phyloP scores from a whole-genome alignment of 176 grass and related monocot species.

The Alopecurus myosuroides region DNA sequence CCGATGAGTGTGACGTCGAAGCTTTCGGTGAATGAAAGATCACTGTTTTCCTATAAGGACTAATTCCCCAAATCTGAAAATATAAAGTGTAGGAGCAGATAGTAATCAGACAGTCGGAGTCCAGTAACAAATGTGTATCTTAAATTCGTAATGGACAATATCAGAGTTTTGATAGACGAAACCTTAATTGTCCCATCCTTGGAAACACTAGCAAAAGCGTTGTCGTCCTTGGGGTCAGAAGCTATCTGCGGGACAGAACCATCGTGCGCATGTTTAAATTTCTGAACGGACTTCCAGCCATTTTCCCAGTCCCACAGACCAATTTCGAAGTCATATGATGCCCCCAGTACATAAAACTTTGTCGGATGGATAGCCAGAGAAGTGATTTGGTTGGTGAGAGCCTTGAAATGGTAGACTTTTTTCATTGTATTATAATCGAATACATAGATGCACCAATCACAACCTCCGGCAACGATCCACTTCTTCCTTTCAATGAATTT shows the following conservation, averaged over 20 bases:
- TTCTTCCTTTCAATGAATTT: slow-evolving; percentile 57
- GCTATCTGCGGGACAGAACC: not conserved
- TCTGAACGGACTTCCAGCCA: not conserved
- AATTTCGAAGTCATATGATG: not conserved
- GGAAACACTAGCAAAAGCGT: not conserved
- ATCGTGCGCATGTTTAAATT: not conserved
- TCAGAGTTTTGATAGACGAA: not conserved
- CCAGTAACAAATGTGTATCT: not conserved
- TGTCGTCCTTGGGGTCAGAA: not conserved
- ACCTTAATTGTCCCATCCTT: not conserved
- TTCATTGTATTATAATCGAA: not conserved
- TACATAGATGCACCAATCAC: slow-evolving; percentile 20
- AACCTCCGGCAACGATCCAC: slow-evolving; percentile 67
- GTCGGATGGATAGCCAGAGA: not conserved
- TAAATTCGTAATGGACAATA: not conserved
- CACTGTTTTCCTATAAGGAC: no score
- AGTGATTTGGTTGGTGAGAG: not conserved
- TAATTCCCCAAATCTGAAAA: not conserved
- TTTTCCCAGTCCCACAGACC: not conserved
- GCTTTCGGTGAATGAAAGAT: no score
- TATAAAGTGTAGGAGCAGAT: no score
- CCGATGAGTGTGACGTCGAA: no score
- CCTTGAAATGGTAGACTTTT: not conserved
- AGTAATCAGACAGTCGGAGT: not conserved
- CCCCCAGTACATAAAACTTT: not conserved